Percentiles rank a stretch among this genome's conserved stretches.
phyloP scores from a whole-genome alignment of 2,329 filamentous ascomycete species.

The Ampelomyces quisqualis region DNA sequence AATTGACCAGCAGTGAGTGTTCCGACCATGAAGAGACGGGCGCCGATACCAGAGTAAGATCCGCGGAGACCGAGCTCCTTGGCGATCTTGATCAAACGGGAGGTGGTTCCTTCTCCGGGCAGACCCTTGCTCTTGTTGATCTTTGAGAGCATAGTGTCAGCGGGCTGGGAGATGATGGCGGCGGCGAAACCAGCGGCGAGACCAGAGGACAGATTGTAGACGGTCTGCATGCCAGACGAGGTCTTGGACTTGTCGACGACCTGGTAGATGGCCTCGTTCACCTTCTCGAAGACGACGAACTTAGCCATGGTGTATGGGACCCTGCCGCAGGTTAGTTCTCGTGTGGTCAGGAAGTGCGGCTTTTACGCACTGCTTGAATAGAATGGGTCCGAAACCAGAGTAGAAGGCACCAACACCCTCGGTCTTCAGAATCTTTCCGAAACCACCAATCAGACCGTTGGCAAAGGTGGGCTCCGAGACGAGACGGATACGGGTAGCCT shows the following conservation, averaged over 20 bases:
- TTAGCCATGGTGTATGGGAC: slow-evolving; percentile 94
- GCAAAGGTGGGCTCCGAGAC: slow-evolving; percentile 86
- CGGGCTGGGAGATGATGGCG: slow-evolving; percentile 82
- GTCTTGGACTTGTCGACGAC: slow-evolving; percentile 68
- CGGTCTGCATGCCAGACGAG: slow-evolving; percentile 69
- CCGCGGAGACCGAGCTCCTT: slow-evolving; percentile 80
- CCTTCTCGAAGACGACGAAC: slow-evolving; percentile 93
- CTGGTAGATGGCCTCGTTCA: slow-evolving; percentile 71
- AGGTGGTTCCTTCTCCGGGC: slow-evolving; percentile 79
- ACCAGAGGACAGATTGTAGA: slow-evolving; percentile 82
- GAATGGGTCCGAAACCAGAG: slow-evolving; percentile 72
- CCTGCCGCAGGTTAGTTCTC: slow-evolving; percentile 49
- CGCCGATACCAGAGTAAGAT: slow-evolving; percentile 77
- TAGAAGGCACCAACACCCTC: slow-evolving; percentile 88
- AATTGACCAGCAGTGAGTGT: slow-evolving; percentile 67
- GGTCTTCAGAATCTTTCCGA: slow-evolving; percentile 77
- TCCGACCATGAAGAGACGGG: slow-evolving; percentile 69
- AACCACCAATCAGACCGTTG: slow-evolving; percentile 74
- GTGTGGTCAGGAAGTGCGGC: too few species aligned
- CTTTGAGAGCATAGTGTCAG: slow-evolving; percentile 92
- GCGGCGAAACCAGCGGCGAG: slow-evolving; percentile 85
- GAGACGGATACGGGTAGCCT: slow-evolving; percentile 91
- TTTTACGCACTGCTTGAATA: slow-evolving; percentile 47
- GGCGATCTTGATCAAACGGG: slow-evolving; percentile 82
- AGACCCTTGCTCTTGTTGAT: slow-evolving; percentile 93